A percentile compares a stretch with the other conserved stretches of the same genome.
Evolutionary conservation across 805 yeast genomes (phyloP).

Genomic region (Blastobotrys attinorum): DNA sequence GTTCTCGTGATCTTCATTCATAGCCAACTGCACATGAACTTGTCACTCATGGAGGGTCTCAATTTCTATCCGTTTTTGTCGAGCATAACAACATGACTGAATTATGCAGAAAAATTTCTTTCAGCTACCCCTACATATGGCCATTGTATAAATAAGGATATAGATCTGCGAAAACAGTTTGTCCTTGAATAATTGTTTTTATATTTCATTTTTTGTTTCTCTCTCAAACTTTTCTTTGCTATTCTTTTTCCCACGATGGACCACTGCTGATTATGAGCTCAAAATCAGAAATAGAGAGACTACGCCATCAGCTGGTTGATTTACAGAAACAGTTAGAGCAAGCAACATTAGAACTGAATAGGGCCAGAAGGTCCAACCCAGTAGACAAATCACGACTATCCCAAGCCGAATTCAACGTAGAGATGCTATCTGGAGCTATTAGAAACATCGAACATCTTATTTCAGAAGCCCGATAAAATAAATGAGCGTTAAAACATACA

Average conservation of each 20-base stretch:
- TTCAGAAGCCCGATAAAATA: no score
- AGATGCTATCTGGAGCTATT: constrained; percentile 15
- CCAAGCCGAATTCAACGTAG: constrained; percentile 15
- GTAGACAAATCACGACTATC: constrained; percentile 7
- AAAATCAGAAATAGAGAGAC: not conserved
- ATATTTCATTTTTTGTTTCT: not conserved
- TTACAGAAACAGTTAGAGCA: not conserved
- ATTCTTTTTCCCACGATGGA: not conserved
- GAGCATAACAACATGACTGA: no score
- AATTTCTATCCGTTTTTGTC: no score
- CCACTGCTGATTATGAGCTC: not conserved
- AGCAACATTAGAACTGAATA: not conserved
- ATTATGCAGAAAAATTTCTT: no score
- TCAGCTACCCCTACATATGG: no score
- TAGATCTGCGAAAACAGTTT: no score
- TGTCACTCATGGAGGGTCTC: no score
- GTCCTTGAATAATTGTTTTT: no score
- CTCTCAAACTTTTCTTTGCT: not conserved
- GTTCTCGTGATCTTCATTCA: no score
- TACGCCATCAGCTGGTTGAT: constrained; percentile 1
- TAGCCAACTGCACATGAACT: no score
- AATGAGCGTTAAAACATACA: no score
- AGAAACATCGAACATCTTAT: constrained; percentile 9
- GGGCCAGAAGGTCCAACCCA: not conserved
- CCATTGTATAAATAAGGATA: no score